Evolutionary conservation across 176 grass and related monocot genomes (phyloP).

Genomic region (Echinochloa phyllopogon): DNA sequence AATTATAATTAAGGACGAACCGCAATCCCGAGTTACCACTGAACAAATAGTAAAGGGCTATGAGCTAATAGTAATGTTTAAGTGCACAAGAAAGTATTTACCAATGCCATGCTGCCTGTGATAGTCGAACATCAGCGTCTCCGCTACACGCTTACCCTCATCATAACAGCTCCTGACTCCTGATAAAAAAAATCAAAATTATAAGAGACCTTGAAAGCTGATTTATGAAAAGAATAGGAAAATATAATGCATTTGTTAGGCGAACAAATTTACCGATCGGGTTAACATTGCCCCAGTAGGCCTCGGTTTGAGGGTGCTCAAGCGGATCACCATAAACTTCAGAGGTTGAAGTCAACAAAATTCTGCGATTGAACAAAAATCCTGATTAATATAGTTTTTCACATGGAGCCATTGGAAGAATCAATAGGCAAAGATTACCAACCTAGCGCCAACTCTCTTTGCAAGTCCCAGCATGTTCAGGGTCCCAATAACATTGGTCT

Average conservation of each 20-base stretch:
- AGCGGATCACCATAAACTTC: slow-evolving; percentile 98
- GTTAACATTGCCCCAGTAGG: slow-evolving; percentile 99
- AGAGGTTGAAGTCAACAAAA: slow-evolving; percentile 97
- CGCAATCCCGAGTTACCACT: not conserved
- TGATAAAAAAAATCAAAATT: slow-evolving; percentile 45
- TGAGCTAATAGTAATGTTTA: slow-evolving; percentile 26
- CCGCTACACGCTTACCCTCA: slow-evolving; percentile 99
- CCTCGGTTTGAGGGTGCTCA: slow-evolving; percentile 96
- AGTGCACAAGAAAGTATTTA: slow-evolving; percentile 50
- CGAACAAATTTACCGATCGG: slow-evolving; percentile 78
- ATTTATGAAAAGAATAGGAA: slow-evolving; percentile 26
- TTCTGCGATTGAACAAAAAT: slow-evolving; percentile 56
- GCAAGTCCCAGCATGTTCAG: slow-evolving; percentile 99
- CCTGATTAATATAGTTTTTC: slow-evolving; percentile 10
- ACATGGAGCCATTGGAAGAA: slow-evolving; percentile 15
- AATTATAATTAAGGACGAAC: slow-evolving; percentile 23
- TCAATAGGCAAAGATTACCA: slow-evolving; percentile 15
- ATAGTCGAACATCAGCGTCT: slow-evolving; percentile 99
- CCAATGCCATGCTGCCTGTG: slow-evolving; percentile 99
- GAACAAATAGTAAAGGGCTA: slow-evolving; percentile 15
- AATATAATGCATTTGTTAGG: slow-evolving; percentile 29
- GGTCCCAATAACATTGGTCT: slow-evolving; percentile 99
- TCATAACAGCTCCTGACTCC: slow-evolving; percentile 99
- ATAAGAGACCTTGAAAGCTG: slow-evolving; percentile 14
- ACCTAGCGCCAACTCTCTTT: slow-evolving; percentile 99